Evolutionary conservation across 441 rosid species (phyloP).

Genomic region (Arabidopsis lyrata): DNA sequence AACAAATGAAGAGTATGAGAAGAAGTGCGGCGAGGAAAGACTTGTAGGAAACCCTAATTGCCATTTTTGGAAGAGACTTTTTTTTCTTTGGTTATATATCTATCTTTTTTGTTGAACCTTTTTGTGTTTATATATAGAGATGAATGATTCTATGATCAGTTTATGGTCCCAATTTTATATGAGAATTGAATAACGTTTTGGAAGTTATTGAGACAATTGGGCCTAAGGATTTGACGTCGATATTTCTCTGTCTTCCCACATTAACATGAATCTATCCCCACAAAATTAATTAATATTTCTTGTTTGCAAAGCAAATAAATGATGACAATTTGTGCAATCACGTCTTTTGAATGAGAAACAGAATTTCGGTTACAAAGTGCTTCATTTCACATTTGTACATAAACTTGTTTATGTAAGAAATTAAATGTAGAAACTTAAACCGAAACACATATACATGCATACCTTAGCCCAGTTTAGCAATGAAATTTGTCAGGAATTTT

Average conservation of each 20-base stretch:
- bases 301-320: constrained; percentile 34
- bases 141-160: constrained; percentile 41
- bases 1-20: constrained; percentile 37
- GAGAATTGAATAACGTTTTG: constrained; percentile 41
- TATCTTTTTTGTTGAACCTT: constrained; percentile 33
- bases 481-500: neutral
- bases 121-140: constrained; percentile 48
- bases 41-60: constrained; percentile 45
- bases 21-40: constrained; percentile 35
- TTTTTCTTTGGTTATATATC: constrained; percentile 16
- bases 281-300: constrained; percentile 27
- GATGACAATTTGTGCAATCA: constrained; percentile 17
- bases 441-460: neutral
- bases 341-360: constrained; percentile 15
- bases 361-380: constrained; percentile 13
- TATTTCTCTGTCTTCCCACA: constrained; percentile 43
- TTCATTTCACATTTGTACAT: constrained; percentile 3
- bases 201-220: constrained; percentile 47
- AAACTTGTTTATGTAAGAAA: neutral
- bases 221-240: constrained; percentile 40
- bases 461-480: neutral
- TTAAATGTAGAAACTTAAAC: neutral
- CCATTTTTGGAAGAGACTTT: constrained; percentile 40
- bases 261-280: constrained; percentile 38
- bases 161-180: constrained; percentile 40